Percentiles rank a stretch among this genome's conserved stretches.
Conservation (phyloP, 768 basidiomycete genomes). For the Pulveroboletus frians region DNA sequence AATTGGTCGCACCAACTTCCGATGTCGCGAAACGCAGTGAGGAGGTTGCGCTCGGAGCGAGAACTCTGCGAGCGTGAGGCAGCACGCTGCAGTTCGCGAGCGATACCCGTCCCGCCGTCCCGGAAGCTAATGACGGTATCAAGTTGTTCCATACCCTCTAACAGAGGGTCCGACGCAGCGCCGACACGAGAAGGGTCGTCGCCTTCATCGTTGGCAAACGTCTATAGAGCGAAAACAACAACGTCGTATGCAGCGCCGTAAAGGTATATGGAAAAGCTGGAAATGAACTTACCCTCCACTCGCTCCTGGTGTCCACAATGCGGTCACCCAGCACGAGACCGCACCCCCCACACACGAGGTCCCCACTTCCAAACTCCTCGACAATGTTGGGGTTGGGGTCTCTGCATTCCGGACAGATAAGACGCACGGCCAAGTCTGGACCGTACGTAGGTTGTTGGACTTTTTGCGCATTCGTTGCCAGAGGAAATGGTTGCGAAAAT, state of each 20-base stretch:
- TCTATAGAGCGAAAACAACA: conserved; percentile 44
- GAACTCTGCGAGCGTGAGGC: conserved; percentile 75
- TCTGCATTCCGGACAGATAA: conserved; percentile 94
- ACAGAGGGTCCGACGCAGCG: conserved; percentile 85
- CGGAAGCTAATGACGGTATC: conserved; percentile 94
- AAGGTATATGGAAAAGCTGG: conserved; percentile 11
- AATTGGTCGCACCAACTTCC: conserved; percentile 94
- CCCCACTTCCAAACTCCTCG: conserved; percentile 97
- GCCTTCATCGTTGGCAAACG: conserved; percentile 98
- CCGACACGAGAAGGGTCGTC: conserved; percentile 99
- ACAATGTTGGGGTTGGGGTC: conserved; percentile 91
- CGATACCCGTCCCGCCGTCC: conserved; percentile 90
- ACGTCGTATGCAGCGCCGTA: conserved; percentile 21
- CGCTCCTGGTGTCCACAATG: conserved; percentile 95
- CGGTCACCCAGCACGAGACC: conserved; percentile 94
- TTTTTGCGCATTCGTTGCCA: conserved; percentile 51
- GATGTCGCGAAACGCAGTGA: conserved; percentile 87
- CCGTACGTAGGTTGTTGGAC: conserved; percentile 58
- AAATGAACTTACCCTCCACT: conserved; percentile 79
- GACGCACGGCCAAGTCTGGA: conserved; percentile 80
- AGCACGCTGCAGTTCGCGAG: conserved; percentile 89
- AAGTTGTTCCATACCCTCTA: conserved; percentile 93
- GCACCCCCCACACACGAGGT: conserved; percentile 92
- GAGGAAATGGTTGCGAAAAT: conserved; percentile 75
- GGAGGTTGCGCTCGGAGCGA: conserved; percentile 79